phyloP scores from a whole-genome alignment of 305 asterid genomes.

The Ilex paraguariensis region DNA sequence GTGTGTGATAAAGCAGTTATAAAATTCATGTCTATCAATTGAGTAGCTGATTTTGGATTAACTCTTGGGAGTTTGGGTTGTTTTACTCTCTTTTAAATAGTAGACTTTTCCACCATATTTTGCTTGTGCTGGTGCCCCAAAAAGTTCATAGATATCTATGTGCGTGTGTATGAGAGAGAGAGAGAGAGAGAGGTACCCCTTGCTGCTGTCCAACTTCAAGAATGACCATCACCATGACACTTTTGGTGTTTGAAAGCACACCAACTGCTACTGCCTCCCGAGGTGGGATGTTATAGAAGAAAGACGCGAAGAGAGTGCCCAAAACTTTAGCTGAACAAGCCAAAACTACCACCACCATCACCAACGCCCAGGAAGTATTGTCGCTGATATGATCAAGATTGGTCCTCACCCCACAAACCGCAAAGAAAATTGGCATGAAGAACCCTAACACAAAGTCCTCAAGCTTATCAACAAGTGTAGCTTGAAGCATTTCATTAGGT shows the following conservation, averaged over 20 bases:
- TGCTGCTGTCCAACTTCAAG: slow-evolving; percentile 79
- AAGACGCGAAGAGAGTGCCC: slow-evolving; percentile 33
- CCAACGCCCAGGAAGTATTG: slow-evolving; percentile 18
- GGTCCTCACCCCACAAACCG: slow-evolving; percentile 73
- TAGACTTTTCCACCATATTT: too few relatives aligned
- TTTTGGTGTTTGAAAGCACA: slow-evolving; percentile 55
- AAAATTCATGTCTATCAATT: too few relatives aligned
- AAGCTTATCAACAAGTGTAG: slow-evolving; percentile 60
- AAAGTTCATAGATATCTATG: too few relatives aligned
- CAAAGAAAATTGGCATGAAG: slow-evolving; percentile 70
- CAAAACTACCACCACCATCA: slow-evolving; percentile 25
- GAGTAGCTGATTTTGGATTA: too few relatives aligned
- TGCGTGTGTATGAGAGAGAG: too few relatives aligned
- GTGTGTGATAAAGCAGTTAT: too few relatives aligned
- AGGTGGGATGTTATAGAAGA: slow-evolving; percentile 28
- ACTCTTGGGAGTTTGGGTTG: too few relatives aligned
- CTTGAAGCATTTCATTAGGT: slow-evolving; percentile 67
- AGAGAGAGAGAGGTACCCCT: slow-evolving; percentile 31
- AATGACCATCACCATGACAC: slow-evolving; percentile 63
- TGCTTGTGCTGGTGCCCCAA: too few relatives aligned
- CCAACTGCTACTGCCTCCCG: slow-evolving; percentile 67
- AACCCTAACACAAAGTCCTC: slow-evolving; percentile 76
- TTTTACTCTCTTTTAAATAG: too few relatives aligned
- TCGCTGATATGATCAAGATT: slow-evolving; percentile 26
- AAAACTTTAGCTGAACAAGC: slow-evolving; percentile 42